These are phyloP conservation scores for Cercis canadensis DNA, from an alignment of 306 rosid genomes.

Conservation along the genomic window DNA sequence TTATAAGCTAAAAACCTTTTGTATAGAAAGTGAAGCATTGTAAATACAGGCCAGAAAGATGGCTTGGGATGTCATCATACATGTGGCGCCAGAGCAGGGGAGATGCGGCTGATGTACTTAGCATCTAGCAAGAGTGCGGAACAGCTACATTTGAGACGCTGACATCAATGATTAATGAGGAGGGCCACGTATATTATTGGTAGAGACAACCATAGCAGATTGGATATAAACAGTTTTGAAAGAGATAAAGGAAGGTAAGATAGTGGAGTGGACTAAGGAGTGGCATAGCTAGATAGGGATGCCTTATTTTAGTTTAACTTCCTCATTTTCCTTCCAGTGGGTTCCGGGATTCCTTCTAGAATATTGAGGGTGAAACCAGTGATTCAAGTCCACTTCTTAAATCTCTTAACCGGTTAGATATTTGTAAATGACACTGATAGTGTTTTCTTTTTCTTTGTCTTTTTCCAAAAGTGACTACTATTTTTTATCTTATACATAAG, in stretches of 20 bases:
- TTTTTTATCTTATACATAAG: background rate
- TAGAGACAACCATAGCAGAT: constrained; percentile 23
- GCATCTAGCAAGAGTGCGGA: constrained; percentile 47
- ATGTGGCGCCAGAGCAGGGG: constrained; percentile 35
- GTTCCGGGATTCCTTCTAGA: constrained; percentile 35
- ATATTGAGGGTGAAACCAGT: constrained; percentile 31
- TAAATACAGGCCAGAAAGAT: constrained; percentile 47
- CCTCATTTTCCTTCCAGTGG: constrained; percentile 37
- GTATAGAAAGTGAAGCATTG: constrained; percentile 45
- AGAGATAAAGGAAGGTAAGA: constrained; percentile 27
- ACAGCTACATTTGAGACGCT: constrained; percentile 56
- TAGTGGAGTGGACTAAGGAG: constrained; percentile 29
- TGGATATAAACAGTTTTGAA: constrained; percentile 44
- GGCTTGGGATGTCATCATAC: constrained; percentile 44
- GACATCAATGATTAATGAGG: constrained; percentile 29
- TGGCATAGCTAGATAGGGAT: background rate
- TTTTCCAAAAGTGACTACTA: no score
- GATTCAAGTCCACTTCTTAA: constrained; percentile 32
- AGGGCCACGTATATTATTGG: constrained; percentile 28
- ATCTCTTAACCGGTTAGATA: constrained; percentile 18
- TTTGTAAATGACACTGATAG: constrained; percentile 44
- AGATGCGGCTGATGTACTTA: constrained; percentile 29
- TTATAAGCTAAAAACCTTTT: constrained; percentile 34
- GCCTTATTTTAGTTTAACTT: background rate
- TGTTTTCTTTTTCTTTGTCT: background rate